phyloP scores from a whole-genome alignment of 2,329 filamentous ascomycete species.

The Aspergillus sojae region DNA sequence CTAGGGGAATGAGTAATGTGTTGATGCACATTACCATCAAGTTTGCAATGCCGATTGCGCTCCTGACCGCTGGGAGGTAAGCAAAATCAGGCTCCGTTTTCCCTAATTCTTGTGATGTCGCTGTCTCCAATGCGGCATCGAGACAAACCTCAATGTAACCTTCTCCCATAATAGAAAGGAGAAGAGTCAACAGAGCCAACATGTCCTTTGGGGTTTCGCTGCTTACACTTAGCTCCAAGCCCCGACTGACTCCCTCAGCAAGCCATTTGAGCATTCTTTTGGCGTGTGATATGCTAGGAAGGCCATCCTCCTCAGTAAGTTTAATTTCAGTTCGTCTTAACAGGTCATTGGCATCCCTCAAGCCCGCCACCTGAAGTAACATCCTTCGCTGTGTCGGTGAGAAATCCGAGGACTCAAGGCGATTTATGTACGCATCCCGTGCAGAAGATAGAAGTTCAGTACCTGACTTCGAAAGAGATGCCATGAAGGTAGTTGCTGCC shows the following conservation, averaged over 20 bases:
- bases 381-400: constrained; percentile 86
- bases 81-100: constrained; percentile 86
- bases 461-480: constrained; percentile 84
- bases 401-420: constrained; percentile 84
- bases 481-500: constrained; percentile 87
- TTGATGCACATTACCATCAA: constrained; percentile 91
- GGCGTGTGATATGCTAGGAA: constrained; percentile 79
- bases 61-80: constrained; percentile 77
- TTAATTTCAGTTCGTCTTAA: constrained; percentile 80
- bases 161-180: constrained; percentile 85
- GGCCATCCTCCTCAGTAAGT: constrained; percentile 85
- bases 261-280: constrained; percentile 98
- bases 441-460: constrained; percentile 86
- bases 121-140: constrained; percentile 72
- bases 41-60: constrained; percentile 84
- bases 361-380: constrained; percentile 83
- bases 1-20: constrained; percentile 86
- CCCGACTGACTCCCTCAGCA: constrained; percentile 88
- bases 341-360: constrained; percentile 69
- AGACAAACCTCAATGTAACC: constrained; percentile 71
- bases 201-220: constrained; percentile 94
- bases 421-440: constrained; percentile 87
- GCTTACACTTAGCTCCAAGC: constrained; percentile 83
- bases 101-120: constrained; percentile 72
- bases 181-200: constrained; percentile 76